Evolutionary conservation across 345 rosid species (phyloP).

Genomic region (Fremontodendron californicum): DNA sequence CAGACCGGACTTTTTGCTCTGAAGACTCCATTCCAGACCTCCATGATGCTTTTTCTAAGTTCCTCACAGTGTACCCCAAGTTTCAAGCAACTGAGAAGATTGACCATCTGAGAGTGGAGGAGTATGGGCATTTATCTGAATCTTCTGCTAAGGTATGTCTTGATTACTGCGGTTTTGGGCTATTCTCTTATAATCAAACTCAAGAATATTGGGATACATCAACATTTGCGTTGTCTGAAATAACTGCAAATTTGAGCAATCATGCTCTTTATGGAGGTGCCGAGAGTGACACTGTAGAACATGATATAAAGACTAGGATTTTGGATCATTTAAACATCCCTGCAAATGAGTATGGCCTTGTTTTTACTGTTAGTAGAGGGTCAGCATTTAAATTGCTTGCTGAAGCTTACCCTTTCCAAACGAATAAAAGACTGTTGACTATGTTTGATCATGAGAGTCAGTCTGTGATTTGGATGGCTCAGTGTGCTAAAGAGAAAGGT

Average conservation of each 20-base stretch:
- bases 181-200: slow-evolving; percentile 69
- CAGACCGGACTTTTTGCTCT: slow-evolving; percentile 44
- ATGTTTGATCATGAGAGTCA: slow-evolving; percentile 94
- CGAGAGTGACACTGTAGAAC: slow-evolving; percentile 67
- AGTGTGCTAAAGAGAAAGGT: slow-evolving; percentile 77
- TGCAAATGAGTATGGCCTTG: slow-evolving; percentile 81
- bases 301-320: slow-evolving; percentile 72
- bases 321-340: slow-evolving; percentile 87
- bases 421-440: slow-evolving; percentile 63
- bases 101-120: slow-evolving; percentile 62
- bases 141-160: slow-evolving; percentile 75
- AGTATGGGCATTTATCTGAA: slow-evolving; percentile 60
- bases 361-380: slow-evolving; percentile 84
- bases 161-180: slow-evolving; percentile 89
- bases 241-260: slow-evolving; percentile 80
- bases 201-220: slow-evolving; percentile 68
- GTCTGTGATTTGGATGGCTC: slow-evolving; percentile 87
- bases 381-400: slow-evolving; percentile 83
- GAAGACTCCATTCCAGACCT: slow-evolving; percentile 58
- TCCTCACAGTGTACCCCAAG: slow-evolving; percentile 77
- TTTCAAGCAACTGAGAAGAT: slow-evolving; percentile 60
- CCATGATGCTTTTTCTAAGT: slow-evolving; percentile 60
- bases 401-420: slow-evolving; percentile 73
- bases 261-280: slow-evolving; percentile 80
- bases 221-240: slow-evolving; percentile 72